A percentile compares a stretch with the other conserved stretches of the same genome.
phyloP scores from a whole-genome alignment of 169 alveolate genomes.

The Cyclospora cayetanensis region DNA sequence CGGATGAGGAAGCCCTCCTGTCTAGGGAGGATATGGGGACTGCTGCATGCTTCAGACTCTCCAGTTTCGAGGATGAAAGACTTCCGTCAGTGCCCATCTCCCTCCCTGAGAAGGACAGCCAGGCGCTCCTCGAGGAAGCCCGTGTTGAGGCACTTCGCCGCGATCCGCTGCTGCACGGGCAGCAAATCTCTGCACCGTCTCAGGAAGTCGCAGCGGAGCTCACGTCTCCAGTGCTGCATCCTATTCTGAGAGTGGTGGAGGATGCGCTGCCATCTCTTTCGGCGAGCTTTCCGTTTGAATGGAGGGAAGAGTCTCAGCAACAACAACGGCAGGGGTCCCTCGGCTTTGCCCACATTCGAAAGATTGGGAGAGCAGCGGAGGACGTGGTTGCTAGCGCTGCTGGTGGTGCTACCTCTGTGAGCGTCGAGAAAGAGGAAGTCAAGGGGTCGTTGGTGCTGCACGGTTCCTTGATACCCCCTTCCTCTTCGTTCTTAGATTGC shows the following conservation, averaged over 20 bases:
- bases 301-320: background rate
- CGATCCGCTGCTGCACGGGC: constrained; percentile 20
- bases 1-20: constrained; percentile 19
- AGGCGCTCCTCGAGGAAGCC: constrained; percentile 10
- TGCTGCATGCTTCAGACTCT: too few relatives aligned
- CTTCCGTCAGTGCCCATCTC: background rate
- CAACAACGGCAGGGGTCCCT: constrained; percentile 16
- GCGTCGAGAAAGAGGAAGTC: background rate
- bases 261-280: constrained; percentile 3
- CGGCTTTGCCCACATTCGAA: background rate
- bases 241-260: constrained; percentile 12
- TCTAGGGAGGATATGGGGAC: background rate
- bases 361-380: background rate
- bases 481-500: background rate
- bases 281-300: background rate
- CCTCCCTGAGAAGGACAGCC: constrained; percentile 22
- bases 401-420: background rate
- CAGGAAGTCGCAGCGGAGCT: background rate
- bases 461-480: background rate
- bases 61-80: too few relatives aligned
- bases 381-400: constrained; percentile 2
- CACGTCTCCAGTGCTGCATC: background rate
- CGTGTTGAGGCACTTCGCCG: background rate
- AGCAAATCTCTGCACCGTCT: background rate
- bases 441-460: constrained; percentile 7